Base-by-base conservation (phyloP, 306 rosid species). In the Vigna hirtella region DNA sequence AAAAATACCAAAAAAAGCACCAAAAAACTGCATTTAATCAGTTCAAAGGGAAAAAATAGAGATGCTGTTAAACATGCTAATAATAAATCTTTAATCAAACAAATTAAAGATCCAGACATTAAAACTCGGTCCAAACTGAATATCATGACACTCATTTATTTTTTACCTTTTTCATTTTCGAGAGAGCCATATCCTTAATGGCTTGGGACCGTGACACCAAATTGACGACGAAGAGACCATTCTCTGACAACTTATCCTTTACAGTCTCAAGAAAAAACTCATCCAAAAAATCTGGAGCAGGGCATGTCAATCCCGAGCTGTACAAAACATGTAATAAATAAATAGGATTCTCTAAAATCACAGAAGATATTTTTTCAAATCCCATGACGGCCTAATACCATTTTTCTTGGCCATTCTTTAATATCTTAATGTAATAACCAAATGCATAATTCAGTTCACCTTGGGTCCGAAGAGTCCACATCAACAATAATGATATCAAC, bases 271-370 rank as follows among this genome's bases (percentile, higher is more conserved):
- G 92, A 85, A 94, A 94, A 24, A 93, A 81, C 50, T 86, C 92
- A 2, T 90, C 95, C 80, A 92, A 83, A 83, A 92, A 94, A 51
- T 85, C 90, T 8, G 88, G 87, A 20, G 98, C 93, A 40, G 98
- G 97, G 79, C 98, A 94, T 69, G 98, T 84, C 91, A 92, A 78
- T 67, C 95, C 97, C 74, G 90, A 89, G 85, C 97, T 94, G 87
- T 66, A 79, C 15, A 86, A 47, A 79, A 71, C 32, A 77, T 53
- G 45, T 72, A 11, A 76, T 20, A 34, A 28, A 65, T 66, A 66
- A 30, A 52, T 55, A 72, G 11, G 64, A 84, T 49, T 62, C 36
- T 22, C 28, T 58, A 65, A 74, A 73, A 74, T 67, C 56, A 87
- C 43, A 80, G 9, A 52, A 67, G 11, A 61, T 17, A 70, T 15